A percentile compares a stretch with the other conserved stretches of the same genome.
Evolutionary conservation across 2,329 filamentous ascomycete species (phyloP).

Genomic region (Talaromyces atroroseus): DNA sequence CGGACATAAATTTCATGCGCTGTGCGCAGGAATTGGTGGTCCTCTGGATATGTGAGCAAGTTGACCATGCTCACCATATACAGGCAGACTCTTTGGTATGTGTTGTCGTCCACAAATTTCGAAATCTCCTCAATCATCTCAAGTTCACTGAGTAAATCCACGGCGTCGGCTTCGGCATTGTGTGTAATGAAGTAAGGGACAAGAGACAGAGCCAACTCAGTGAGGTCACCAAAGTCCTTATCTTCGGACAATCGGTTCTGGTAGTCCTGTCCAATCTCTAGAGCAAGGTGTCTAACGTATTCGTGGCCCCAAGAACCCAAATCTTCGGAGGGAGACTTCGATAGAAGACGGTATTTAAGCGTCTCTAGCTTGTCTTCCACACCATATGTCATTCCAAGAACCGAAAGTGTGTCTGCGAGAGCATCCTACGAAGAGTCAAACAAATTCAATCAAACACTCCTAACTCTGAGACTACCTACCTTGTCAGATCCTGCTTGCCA

Average conservation of each 20-base stretch:
- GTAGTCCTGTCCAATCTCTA: conserved; percentile 95
- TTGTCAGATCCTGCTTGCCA: conserved; percentile 84
- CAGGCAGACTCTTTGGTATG: conserved; percentile 84
- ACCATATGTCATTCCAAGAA: conserved; percentile 97
- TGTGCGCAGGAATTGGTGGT: conserved; percentile 88
- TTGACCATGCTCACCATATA: conserved; percentile 99
- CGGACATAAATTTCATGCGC: conserved; percentile 90
- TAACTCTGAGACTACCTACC: conserved; percentile 40
- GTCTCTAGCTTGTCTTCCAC: conserved; percentile 95
- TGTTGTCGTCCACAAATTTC: conserved; percentile 87
- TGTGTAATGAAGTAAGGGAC: conserved; percentile 94
- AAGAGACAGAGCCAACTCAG: conserved; percentile 74
- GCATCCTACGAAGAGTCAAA: conserved; percentile 47
- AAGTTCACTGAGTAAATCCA: conserved; percentile 92
- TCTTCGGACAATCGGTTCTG: conserved; percentile 81
- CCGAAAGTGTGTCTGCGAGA: conserved; percentile 90
- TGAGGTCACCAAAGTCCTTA: conserved; percentile 74
- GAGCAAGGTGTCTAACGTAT: conserved; percentile 89
- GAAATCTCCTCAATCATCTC: conserved; percentile 94
- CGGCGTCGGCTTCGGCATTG: conserved; percentile 96
- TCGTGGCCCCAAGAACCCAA: conserved; percentile 98
- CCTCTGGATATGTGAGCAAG: conserved; percentile 93
- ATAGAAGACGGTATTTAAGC: conserved; percentile 86
- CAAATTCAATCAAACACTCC: background rate
- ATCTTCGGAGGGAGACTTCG: conserved; percentile 68